Percentiles rank a stretch among this genome's conserved stretches.
These are phyloP conservation scores for Botryotinia narcissicola DNA, from an alignment of 2,329 filamentous ascomycete species.

Conservation along the genomic window DNA sequence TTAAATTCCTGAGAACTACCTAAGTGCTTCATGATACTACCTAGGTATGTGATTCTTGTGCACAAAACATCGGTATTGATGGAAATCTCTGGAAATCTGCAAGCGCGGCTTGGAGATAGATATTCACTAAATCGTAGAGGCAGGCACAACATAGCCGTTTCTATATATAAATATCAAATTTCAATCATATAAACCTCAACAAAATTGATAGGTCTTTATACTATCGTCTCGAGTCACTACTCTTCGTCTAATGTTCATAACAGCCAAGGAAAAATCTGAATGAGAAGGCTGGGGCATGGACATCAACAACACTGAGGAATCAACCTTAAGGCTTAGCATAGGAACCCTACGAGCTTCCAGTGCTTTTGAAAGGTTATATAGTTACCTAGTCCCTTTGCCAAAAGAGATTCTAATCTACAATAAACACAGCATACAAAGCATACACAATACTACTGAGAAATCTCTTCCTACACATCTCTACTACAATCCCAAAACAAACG, in stretches of 20 bases:
- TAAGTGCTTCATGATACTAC: background rate
- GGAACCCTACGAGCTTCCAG: background rate
- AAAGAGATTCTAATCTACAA: background rate
- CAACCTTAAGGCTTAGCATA: background rate
- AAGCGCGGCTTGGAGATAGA: background rate
- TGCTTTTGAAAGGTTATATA: background rate
- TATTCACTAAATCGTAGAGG: background rate
- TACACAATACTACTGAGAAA: background rate
- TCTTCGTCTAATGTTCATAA: background rate
- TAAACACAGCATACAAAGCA: background rate
- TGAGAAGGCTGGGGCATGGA: background rate
- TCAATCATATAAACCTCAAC: background rate
- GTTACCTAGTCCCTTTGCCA: background rate
- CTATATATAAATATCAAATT: background rate
- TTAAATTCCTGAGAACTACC: background rate
- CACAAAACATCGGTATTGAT: background rate
- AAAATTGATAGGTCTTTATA: background rate
- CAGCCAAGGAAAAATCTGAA: background rate
- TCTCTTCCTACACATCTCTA: background rate
- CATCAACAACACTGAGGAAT: background rate
- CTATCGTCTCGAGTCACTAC: background rate
- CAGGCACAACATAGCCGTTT: background rate
- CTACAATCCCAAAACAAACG: background rate
- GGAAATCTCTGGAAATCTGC: background rate
- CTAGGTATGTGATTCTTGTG: background rate